phyloP scores from a whole-genome alignment of 1,284 basidiomycete species.

The Thecaphora frezii region DNA sequence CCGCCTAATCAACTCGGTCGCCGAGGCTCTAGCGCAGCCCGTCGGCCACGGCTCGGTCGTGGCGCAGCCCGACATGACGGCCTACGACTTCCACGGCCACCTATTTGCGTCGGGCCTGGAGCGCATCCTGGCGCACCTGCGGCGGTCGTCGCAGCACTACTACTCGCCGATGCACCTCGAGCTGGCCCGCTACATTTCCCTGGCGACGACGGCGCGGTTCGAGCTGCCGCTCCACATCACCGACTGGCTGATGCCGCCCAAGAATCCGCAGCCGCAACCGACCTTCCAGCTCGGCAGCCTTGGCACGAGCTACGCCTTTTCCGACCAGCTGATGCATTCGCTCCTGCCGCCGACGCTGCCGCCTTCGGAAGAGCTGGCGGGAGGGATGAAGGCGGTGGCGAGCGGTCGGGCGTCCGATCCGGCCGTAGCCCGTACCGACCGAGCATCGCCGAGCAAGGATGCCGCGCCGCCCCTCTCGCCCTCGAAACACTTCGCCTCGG shows the following conservation, averaged over 20 bases:
- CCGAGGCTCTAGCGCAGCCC: conserved; percentile 10
- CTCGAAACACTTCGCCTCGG: too few relatives aligned
- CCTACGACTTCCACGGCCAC: conserved; percentile 29
- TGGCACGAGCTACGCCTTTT: too few relatives aligned
- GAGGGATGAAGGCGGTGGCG: too few relatives aligned
- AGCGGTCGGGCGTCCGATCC: neutral
- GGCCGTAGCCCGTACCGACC: conserved; percentile 2
- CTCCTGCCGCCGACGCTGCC: conserved; percentile 6
- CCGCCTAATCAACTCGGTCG: conserved; percentile 37
- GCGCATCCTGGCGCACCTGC: conserved; percentile 33
- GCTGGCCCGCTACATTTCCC: conserved; percentile 33
- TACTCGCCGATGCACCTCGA: conserved; percentile 52
- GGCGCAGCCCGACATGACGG: conserved; percentile 19
- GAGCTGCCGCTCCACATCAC: conserved; percentile 21
- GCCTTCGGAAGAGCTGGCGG: conserved; percentile 3
- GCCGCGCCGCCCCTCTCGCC: too few relatives aligned
- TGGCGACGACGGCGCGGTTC: conserved; percentile 13
- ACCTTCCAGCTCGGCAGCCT: neutral
- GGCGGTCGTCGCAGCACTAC: conserved; percentile 40
- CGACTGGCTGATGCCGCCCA: conserved; percentile 23
- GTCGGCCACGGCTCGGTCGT: conserved; percentile 11
- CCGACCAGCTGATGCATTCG: neutral
- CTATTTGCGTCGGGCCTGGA: conserved; percentile 45
- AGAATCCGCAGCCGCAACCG: neutral
- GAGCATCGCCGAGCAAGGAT: conserved; percentile 4